Evolutionary conservation across 208 protist species (phyloP), one percentile per base, ranked within the genome.

Genomic region (Lotmaria passim): DNA sequence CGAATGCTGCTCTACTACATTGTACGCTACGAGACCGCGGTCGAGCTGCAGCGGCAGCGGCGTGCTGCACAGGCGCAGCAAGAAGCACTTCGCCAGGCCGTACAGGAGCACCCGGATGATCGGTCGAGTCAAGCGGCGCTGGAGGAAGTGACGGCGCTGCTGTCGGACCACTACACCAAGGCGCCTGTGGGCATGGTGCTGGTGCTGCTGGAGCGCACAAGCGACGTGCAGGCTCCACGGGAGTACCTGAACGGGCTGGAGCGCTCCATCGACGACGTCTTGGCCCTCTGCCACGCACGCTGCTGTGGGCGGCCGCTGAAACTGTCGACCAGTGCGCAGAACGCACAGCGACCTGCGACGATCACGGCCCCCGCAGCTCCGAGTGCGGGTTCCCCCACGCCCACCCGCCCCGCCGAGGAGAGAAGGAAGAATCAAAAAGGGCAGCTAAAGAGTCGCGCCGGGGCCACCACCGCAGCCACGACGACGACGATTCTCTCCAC

Each of bases 201-300:
- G 6, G 44, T 86, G 23, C 24, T 85, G 36, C 38, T 89, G 47
- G 81, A 89, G 84, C 70, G 73, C 15, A 73, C 77, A 5, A 86
- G 78, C 50, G 55, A 60, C 19, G 60, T 59, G 48, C 73, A 81
- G 38, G 58, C 64, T 30, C 62, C 74, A 21, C 80, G 84, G 1
- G 70, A 71, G 26, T 81, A 78, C 51, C 53, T 89, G 19, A 33
- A 78, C 28, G 47, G 43, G 19, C 62, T 89, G 14, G 77, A 86
- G 74, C 39, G 67, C 19, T 67, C 78, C 5, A 21, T 89, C 30
- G 69, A 89, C 11, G 44, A 66, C 11, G 36, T 76, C 6, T 57
- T 88, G 21, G 2, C n/a, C 0, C 46, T 43, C 10, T 67, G 69
- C 36, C 50, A 61, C 21, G 74, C 78, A 11, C 78, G 82, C 11